Evolutionary conservation across 495 filamentous ascomycete species (phyloP), one percentile per base, ranked within the genome.

Genomic region (Talaromyces stipitatus): DNA sequence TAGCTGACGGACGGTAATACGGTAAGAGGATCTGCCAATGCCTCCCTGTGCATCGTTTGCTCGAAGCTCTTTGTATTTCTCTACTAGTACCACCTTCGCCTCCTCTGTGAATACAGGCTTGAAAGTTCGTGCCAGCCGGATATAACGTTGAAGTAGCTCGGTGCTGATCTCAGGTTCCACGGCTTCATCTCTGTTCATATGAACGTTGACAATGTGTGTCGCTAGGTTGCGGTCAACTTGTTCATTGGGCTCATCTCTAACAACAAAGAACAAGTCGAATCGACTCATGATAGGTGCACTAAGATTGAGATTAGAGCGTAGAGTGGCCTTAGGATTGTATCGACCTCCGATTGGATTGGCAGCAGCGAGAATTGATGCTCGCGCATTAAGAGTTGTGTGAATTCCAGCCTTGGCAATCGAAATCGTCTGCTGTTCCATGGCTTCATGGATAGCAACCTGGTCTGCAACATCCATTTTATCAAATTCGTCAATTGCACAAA

Each of bases 391-490:
- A 0, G 94, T 99, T 2, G 94, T 95, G 68, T 99, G 94, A 59
- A 99, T 99, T 65, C 94, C 94, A 3, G 94, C 94, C 67, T 99
- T 99, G 58, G 94, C 94, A 69, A 99, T 99, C 20, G 92, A 97
- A 62, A 99, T 99, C 18, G 94, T 99, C 75, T 99, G 94, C 74
- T 99, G 94, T 81, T 99, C 94, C 94, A 99, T 99, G 55, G 95
- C 95, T 82, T 99, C 94, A 82, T 99, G 94, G 70, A 99, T 97
- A 60, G 94, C 94, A 47, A 99, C 94, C 75, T 99, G 94, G 72
- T 99, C 94, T 48, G 75, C 82, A 53, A 99, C 89, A 65, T 99
- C 94, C 94, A 99, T 99, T 75, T 97, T 99, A 79, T 99, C 94
- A 67, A 99, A 99, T 64, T 99, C 94, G 69, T 99, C 94, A 67